Evolutionary conservation across 495 filamentous ascomycete species (phyloP).

Genomic region (Penicillium salamii): DNA sequence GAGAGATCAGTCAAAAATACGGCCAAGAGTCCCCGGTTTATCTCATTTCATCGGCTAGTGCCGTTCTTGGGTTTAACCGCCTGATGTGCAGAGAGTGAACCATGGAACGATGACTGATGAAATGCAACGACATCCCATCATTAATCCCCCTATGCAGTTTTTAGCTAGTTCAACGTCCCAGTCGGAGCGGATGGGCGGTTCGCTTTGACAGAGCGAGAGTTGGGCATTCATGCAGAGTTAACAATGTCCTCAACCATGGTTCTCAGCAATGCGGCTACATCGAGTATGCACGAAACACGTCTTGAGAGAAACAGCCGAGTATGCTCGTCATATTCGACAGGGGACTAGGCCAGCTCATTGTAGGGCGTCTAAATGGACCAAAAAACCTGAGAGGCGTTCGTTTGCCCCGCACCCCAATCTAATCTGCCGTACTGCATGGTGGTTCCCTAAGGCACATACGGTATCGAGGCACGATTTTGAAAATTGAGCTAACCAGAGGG

Average conservation of each 20-base stretch:
- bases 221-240: conserved; percentile 21
- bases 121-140: not conserved
- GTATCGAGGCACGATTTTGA: conserved; percentile 2
- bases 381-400: not conserved
- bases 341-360: conserved; percentile 6
- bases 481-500: not conserved
- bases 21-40: not conserved
- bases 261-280: conserved; percentile 21
- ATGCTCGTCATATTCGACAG: conserved; percentile 2
- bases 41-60: conserved; percentile 1
- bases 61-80: not conserved
- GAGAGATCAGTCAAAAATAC: conserved; percentile 4
- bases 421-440: conserved; percentile 1
- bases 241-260: conserved; percentile 20
- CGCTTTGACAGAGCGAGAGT: conserved; percentile 7
- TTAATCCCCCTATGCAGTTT: not conserved
- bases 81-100: conserved; percentile 5
- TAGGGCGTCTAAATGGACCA: conserved; percentile 1
- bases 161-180: not conserved
- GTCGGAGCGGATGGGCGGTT: conserved; percentile 3
- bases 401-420: conserved; percentile 7
- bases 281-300: conserved; percentile 6
- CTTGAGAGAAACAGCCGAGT: conserved; percentile 5
- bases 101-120: not conserved
- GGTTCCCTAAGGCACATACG: not conserved